Percentiles rank a stretch among this genome's conserved stretches.
These are phyloP conservation scores for Trametes versicolor DNA, from an alignment of 1,284 basidiomycete species.

Conservation along the genomic window DNA sequence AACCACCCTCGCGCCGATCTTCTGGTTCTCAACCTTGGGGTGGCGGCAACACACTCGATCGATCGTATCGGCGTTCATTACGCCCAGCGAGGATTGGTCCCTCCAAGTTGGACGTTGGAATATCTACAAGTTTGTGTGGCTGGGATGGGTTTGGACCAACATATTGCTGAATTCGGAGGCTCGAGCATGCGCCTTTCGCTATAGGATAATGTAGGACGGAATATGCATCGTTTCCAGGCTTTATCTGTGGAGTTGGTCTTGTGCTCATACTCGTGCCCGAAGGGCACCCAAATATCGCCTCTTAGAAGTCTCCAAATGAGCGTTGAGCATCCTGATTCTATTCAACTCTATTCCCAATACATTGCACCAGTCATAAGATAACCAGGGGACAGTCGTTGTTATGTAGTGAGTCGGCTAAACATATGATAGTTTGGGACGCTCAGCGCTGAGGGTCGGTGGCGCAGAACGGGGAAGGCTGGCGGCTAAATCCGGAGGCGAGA, in stretches of 20 bases:
- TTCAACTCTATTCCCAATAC: background rate
- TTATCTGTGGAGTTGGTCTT: slow-evolving; percentile 4
- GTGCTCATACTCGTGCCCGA: slow-evolving; percentile 12
- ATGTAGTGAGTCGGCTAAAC: background rate
- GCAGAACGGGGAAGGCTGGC: slow-evolving; percentile 28
- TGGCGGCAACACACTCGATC: slow-evolving; percentile 10
- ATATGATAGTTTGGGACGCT: background rate
- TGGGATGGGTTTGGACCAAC: no score
- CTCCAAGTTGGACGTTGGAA: background rate
- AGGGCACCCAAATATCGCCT: background rate
- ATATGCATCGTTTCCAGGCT: background rate
- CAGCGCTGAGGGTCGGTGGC: slow-evolving; percentile 21
- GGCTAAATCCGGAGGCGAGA: slow-evolving; percentile 32
- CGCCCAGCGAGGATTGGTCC: background rate
- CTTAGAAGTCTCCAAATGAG: no score
- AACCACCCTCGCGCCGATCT: background rate
- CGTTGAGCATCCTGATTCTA: no score
- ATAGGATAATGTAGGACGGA: no score
- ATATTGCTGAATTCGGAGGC: no score
- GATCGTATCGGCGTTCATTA: slow-evolving; percentile 6
- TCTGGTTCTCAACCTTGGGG: background rate
- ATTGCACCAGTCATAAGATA: no score
- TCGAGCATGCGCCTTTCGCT: no score
- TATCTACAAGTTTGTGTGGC: no score
- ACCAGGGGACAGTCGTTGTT: background rate